A percentile compares a stretch with the other conserved stretches of the same genome.
These are phyloP conservation scores for Ganoderma sinense DNA, from an alignment of 1,284 basidiomycete species.

Conservation along the genomic window DNA sequence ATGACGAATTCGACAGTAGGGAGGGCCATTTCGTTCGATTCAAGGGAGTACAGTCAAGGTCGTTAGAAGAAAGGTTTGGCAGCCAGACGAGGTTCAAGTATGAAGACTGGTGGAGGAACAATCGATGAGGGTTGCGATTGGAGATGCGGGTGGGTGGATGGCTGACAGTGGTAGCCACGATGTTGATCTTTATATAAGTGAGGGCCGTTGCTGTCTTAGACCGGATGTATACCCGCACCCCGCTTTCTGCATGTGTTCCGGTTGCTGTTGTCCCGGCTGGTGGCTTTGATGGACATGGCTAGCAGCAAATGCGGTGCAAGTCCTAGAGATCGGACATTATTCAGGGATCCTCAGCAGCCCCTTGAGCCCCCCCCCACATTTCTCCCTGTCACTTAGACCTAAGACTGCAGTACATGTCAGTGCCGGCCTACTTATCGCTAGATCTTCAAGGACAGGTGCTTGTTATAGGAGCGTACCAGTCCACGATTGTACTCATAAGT, in stretches of 20 bases:
- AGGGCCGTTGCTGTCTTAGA: neutral
- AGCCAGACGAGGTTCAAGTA: neutral
- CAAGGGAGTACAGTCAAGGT: neutral
- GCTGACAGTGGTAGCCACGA: neutral
- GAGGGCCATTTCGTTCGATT: slow-evolving; percentile 17
- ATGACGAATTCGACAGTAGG: slow-evolving; percentile 27
- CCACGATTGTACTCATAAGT: too few species aligned
- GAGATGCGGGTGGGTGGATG: neutral
- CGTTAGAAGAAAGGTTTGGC: neutral
- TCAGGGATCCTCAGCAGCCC: too few species aligned
- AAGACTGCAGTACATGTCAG: too few species aligned
- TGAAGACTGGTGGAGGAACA: neutral
- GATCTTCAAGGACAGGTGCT: neutral
- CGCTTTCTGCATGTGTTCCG: too few species aligned
- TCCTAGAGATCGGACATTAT: neutral
- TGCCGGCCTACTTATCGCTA: neutral
- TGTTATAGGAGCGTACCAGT: neutral
- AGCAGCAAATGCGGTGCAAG: neutral
- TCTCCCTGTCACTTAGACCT: neutral
- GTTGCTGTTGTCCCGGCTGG: too few species aligned
- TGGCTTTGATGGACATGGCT: neutral
- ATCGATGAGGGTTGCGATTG: neutral
- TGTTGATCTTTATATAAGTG: neutral
- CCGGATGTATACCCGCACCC: neutral
- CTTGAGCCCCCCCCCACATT: too few species aligned